Evolutionary conservation across 768 basidiomycete species (phyloP).

Genomic region (Postia placenta): DNA sequence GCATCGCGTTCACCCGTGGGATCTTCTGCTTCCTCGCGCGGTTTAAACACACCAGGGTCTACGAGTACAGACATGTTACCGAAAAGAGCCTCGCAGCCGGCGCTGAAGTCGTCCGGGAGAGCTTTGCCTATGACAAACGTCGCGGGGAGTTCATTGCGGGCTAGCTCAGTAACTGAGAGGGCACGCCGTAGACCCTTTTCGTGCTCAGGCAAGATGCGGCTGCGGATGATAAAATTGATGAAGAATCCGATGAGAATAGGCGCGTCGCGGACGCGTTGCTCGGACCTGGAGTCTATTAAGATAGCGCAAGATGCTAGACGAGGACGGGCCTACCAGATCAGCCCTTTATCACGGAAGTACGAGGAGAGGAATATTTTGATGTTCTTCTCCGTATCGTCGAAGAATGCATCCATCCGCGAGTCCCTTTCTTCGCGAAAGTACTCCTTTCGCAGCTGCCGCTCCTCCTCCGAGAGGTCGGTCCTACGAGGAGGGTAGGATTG

Average conservation of each 20-base stretch:
- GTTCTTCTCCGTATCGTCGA: constrained; percentile 53
- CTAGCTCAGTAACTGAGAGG: constrained; percentile 35
- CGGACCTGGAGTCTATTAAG: constrained; percentile 28
- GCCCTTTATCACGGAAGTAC: constrained; percentile 59
- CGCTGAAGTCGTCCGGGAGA: constrained; percentile 45
- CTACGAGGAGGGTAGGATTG: not conserved
- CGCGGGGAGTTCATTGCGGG: constrained; percentile 44
- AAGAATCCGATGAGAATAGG: constrained; percentile 59
- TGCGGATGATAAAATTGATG: constrained; percentile 53
- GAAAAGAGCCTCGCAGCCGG: constrained; percentile 43
- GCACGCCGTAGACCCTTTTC: constrained; percentile 43
- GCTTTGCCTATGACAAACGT: constrained; percentile 39
- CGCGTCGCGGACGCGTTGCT: constrained; percentile 35
- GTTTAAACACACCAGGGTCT: constrained; percentile 1
- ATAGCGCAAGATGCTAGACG: constrained; percentile 1
- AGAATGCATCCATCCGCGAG: constrained; percentile 38
- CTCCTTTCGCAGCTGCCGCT: constrained; percentile 13
- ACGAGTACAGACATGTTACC: constrained; percentile 24
- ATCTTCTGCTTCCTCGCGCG: constrained; percentile 11
- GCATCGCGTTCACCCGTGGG: constrained; percentile 14
- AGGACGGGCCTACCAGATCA: constrained; percentile 52
- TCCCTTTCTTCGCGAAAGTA: constrained; percentile 19
- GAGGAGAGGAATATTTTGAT: constrained; percentile 68
- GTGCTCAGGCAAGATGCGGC: constrained; percentile 39
- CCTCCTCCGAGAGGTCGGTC: constrained; percentile 5